A percentile compares a stretch with the other conserved stretches of the same genome.
Evolutionary conservation across 495 filamentous ascomycete species (phyloP).

Genomic region (Ascodesmis nigricans): DNA sequence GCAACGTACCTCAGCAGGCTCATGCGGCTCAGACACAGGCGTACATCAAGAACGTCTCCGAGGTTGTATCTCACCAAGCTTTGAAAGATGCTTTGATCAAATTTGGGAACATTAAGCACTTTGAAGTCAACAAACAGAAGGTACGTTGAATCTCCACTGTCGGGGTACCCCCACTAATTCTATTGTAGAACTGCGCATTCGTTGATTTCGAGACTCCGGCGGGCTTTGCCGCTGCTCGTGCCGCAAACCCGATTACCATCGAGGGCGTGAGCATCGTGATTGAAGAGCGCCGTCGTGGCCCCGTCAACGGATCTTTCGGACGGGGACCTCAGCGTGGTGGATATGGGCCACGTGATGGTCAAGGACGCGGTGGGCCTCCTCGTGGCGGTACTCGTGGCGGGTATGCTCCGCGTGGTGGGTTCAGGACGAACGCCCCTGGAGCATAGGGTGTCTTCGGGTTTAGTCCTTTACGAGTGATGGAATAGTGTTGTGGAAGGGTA

Average conservation of each 20-base stretch:
- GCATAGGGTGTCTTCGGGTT: too few relatives aligned
- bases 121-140: constrained; percentile 78
- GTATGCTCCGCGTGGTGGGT: too few relatives aligned
- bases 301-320: constrained; percentile 5
- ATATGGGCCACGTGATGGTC: constrained; percentile 10
- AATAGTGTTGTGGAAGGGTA: too few relatives aligned
- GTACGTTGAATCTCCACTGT: too few relatives aligned
- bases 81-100: constrained; percentile 41
- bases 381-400: too few relatives aligned
- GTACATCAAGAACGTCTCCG: constrained; percentile 85
- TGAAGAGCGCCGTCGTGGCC: constrained; percentile 51
- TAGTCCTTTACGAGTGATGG: too few relatives aligned
- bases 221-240: constrained; percentile 58
- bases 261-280: constrained; percentile 60
- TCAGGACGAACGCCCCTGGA: too few relatives aligned
- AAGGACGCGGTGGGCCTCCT: too few relatives aligned
- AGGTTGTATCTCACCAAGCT: constrained; percentile 49
- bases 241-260: constrained; percentile 67
- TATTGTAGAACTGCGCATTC: constrained; percentile 71
- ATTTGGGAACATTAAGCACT: constrained; percentile 62
- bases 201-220: constrained; percentile 68
- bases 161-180: too few relatives aligned
- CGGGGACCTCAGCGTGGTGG: constrained; percentile 11
- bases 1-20: constrained; percentile 15
- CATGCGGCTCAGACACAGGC: constrained; percentile 39